Evolutionary conservation across 2,329 filamentous ascomycete genomes (phyloP), one percentile per base, ranked within the genome.

Genomic region (Aspergillus arachidicola): DNA sequence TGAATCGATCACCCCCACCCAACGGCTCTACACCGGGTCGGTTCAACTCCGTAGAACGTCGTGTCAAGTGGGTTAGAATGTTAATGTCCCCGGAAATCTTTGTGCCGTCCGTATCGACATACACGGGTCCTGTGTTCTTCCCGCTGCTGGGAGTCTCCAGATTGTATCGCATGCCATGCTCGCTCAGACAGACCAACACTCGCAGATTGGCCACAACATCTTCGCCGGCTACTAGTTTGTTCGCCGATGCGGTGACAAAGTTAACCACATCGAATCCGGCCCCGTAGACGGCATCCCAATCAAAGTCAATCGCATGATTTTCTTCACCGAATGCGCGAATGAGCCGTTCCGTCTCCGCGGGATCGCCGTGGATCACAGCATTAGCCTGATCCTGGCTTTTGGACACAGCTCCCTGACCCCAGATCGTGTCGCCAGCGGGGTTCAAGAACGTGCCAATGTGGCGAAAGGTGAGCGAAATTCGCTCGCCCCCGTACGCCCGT

Each of bases 401-500:
- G 7, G 81, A 82, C 0, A 85, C 87, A 0, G 94, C 94, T 3
- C 95, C 95, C 77, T 97, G 94, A 16, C 95, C 95, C 94, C 94
- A 98, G 60, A 99, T 96, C 3, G 80, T 79, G 34, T 82, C 82
- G 45, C 86, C 83, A n/a, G 87, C 82, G 4, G 82, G 80, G 69
- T 90, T 83, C 51, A 97, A 79, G 73, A 93, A 98, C 0, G 95
- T 99, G 2, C 89, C 93, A 67, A 99, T 97, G 28, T 87, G 84
- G 51, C 95, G 86, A 75, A 99, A 98, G 0, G 95, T 99, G 41
- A 99, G 83, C 55, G 92, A 96, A 74, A 99, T 97, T 54, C 95
- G 90, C 54, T 89, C 88, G 7, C 93, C 91, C 6, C 81, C 82
- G 71, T 87, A 93, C 0, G 91, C 90, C 46, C 88, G 84, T 75